These are phyloP conservation scores for Teunomyces pallodes DNA, from an alignment of 805 yeast species.

Conservation along the genomic window DNA sequence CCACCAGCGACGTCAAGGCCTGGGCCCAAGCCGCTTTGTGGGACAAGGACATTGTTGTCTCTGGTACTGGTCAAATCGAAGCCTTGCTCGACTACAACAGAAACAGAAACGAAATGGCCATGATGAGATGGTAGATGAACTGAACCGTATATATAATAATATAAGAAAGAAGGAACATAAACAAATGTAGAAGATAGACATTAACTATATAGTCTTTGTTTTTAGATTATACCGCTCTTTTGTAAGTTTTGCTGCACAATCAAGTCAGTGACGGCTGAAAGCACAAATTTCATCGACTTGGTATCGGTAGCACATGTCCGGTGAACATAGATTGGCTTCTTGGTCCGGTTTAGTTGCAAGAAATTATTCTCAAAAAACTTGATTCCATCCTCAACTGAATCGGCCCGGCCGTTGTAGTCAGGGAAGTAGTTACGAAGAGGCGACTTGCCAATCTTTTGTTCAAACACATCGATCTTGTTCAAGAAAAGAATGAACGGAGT, in stretches of 20 bases:
- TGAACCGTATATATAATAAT: slow-evolving; percentile 3
- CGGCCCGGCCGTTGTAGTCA: slow-evolving; percentile 62
- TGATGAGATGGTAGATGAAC: slow-evolving; percentile 62
- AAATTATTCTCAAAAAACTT: slow-evolving; percentile 71
- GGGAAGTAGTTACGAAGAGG: slow-evolving; percentile 77
- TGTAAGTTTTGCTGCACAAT: slow-evolving; percentile 79
- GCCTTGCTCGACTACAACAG: slow-evolving; percentile 79
- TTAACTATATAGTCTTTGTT: not conserved
- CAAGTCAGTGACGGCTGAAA: slow-evolving; percentile 90
- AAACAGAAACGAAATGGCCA: slow-evolving; percentile 84
- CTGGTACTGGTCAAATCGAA: slow-evolving; percentile 87
- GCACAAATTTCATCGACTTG: slow-evolving; percentile 80
- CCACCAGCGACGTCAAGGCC: slow-evolving; percentile 55
- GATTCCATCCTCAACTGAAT: slow-evolving; percentile 63
- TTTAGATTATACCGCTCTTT: slow-evolving; percentile 67
- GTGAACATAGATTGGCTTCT: slow-evolving; percentile 83
- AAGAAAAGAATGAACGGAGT: slow-evolving; percentile 88
- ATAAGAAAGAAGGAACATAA: slow-evolving; percentile 1
- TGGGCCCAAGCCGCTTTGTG: slow-evolving; percentile 78
- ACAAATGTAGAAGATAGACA: not conserved
- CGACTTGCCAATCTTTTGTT: slow-evolving; percentile 60
- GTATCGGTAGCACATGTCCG: slow-evolving; percentile 96
- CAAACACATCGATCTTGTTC: slow-evolving; percentile 83
- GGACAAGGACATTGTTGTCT: slow-evolving; percentile 80
- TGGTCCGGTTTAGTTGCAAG: slow-evolving; percentile 58